phyloP scores from a whole-genome alignment of 208 protist genomes.

The Wallacemonas sp. region DNA sequence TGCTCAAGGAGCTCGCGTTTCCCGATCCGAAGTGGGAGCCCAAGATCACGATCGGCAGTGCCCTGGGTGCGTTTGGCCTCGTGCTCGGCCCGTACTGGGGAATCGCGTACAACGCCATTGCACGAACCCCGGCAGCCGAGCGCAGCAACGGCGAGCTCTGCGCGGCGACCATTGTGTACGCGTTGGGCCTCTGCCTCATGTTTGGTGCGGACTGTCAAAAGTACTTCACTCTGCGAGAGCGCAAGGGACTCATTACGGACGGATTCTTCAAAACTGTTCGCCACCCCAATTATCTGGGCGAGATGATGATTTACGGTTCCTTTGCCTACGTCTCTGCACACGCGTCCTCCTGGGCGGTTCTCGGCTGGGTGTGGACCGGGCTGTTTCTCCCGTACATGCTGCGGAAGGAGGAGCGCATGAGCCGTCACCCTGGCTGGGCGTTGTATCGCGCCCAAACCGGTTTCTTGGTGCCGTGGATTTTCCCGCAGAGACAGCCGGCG shows the following conservation, averaged over 20 bases:
- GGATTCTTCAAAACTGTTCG: constrained; percentile 79
- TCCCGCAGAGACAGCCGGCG: constrained; percentile 12
- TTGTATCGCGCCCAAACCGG: constrained; percentile 53
- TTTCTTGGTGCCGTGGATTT: constrained; percentile 64
- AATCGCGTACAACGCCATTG: constrained; percentile 82
- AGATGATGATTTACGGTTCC: constrained; percentile 88
- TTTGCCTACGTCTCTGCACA: constrained; percentile 74
- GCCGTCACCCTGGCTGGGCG: constrained; percentile 65
- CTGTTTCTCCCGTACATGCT: constrained; percentile 83
- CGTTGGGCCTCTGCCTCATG: constrained; percentile 72
- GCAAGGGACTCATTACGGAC: constrained; percentile 78
- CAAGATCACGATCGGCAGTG: constrained; percentile 63
- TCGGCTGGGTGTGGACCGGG: constrained; percentile 62
- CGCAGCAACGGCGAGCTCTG: constrained; percentile 49
- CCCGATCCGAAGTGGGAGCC: constrained; percentile 83
- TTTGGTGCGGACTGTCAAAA: constrained; percentile 82
- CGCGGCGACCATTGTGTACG: constrained; percentile 56
- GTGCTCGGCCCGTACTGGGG: constrained; percentile 86
- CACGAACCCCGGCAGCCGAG: constrained; percentile 29
- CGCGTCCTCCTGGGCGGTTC: constrained; percentile 53
- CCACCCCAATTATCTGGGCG: constrained; percentile 89
- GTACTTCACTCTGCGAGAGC: constrained; percentile 72
- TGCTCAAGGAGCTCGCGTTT: constrained; percentile 82
- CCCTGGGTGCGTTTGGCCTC: constrained; percentile 32
- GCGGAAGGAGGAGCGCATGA: constrained; percentile 79